These are phyloP conservation scores for Candida sanyaensis DNA, from an alignment of 1,139 yeast genomes.

Conservation along the genomic window DNA sequence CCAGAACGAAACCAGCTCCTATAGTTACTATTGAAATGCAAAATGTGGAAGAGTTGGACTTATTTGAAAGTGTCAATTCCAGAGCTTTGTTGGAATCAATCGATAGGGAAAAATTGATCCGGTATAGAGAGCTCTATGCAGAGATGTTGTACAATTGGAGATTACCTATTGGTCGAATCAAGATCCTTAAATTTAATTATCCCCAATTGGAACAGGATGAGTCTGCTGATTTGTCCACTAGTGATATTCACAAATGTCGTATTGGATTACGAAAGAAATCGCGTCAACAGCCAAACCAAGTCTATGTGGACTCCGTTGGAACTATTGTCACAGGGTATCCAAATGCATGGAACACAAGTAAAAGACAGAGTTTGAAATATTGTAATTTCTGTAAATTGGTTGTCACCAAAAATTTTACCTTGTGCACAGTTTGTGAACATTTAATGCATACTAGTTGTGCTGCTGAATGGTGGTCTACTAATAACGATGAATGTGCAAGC, in stretches of 20 bases:
- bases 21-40: conserved; percentile 53
- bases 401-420: conserved; percentile 61
- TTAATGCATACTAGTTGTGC: conserved; percentile 80
- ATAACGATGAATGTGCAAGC: conserved; percentile 64
- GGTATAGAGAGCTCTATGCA: conserved; percentile 74
- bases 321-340: conserved; percentile 22
- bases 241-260: conserved; percentile 40
- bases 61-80: conserved; percentile 49
- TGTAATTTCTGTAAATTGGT: conserved; percentile 69
- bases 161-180: conserved; percentile 71
- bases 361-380: conserved; percentile 29
- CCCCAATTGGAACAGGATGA: conserved; percentile 23
- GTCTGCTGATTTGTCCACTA: conserved; percentile 17
- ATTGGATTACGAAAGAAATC: conserved; percentile 39
- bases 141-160: conserved; percentile 85
- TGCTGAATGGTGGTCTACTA: conserved; percentile 68
- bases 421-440: conserved; percentile 78
- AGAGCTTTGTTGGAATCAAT: conserved; percentile 49
- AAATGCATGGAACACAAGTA: conserved; percentile 37
- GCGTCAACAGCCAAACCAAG: conserved; percentile 19
- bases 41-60: conserved; percentile 57
- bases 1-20: conserved; percentile 31
- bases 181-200: conserved; percentile 73
- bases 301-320: conserved; percentile 26
- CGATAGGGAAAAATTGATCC: conserved; percentile 44